phyloP scores from a whole-genome alignment of 1,284 basidiomycete species.

The Tilletia walkeri region DNA sequence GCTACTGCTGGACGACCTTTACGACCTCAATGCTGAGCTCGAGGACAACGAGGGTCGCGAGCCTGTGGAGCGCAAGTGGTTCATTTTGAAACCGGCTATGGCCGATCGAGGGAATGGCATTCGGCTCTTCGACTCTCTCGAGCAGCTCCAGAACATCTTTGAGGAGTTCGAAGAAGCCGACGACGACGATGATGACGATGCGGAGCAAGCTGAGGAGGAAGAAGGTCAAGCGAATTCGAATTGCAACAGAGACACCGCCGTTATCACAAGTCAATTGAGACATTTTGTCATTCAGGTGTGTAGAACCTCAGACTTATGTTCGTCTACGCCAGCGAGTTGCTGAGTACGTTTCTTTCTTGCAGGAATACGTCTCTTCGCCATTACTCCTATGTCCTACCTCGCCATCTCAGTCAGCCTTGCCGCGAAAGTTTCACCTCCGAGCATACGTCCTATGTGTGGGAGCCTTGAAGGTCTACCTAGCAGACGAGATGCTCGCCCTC shows the following conservation, averaged over 20 bases:
- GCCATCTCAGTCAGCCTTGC: slow-evolving; percentile 27
- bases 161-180: slow-evolving; percentile 73
- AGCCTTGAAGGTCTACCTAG: slow-evolving; percentile 61
- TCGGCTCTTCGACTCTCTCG: slow-evolving; percentile 78
- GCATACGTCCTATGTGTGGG: slow-evolving; percentile 80
- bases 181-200: slow-evolving; percentile 54
- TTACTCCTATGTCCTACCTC: slow-evolving; percentile 61
- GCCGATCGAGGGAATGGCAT: slow-evolving; percentile 95
- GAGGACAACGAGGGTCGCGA: slow-evolving; percentile 30
- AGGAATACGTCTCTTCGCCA: slow-evolving; percentile 80
- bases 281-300: slow-evolving; percentile 94
- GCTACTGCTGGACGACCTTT: slow-evolving; percentile 87
- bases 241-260: slow-evolving; percentile 50
- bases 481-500: slow-evolving; percentile 77
- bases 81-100: slow-evolving; percentile 87
- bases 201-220: slow-evolving; percentile 25
- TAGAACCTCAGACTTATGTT: not conserved
- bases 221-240: not conserved
- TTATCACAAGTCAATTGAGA: slow-evolving; percentile 72
- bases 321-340: not conserved
- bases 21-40: slow-evolving; percentile 73
- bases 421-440: slow-evolving; percentile 77
- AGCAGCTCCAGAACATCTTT: slow-evolving; percentile 74
- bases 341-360: slow-evolving; percentile 11
- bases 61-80: slow-evolving; percentile 58